Percentiles rank a stretch among this genome's conserved stretches.
Conservation (phyloP, 1,284 basidiomycete species). For the Gymnopus androsaceus region DNA sequence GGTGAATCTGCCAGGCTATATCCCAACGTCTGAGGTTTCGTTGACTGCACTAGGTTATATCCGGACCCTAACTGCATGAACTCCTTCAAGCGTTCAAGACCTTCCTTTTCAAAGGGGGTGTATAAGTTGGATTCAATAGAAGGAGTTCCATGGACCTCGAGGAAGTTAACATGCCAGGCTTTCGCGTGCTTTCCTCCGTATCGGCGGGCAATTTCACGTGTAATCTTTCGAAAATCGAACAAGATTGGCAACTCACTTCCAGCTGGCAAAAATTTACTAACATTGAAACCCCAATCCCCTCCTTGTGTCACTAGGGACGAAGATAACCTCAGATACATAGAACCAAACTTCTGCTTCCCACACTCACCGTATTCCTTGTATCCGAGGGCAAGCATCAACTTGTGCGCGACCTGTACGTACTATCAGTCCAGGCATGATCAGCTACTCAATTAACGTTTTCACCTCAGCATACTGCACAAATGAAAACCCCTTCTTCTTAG, state of each 20-base stretch:
- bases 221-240: conserved; percentile 27
- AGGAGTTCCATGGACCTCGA: conserved; percentile 29
- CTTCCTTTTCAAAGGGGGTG: background rate
- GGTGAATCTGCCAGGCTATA: conserved; percentile 56
- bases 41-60: conserved; percentile 46
- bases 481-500: conserved; percentile 22
- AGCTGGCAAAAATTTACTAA: background rate
- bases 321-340: too few species aligned
- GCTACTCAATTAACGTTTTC: background rate
- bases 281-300: conserved; percentile 50
- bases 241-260: conserved; percentile 28
- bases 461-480: conserved; percentile 40
- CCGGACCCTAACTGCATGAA: conserved; percentile 6
- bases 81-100: background rate
- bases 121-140: background rate
- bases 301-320: conserved; percentile 60
- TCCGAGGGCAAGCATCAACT: conserved; percentile 53
- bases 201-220: conserved; percentile 30
- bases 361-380: conserved; percentile 56
- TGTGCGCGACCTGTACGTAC: conserved; percentile 49
- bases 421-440: background rate
- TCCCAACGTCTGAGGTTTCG: conserved; percentile 57
- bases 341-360: too few species aligned
- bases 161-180: conserved; percentile 43
- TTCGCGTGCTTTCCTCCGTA: conserved; percentile 39